These are phyloP conservation scores for Chrysoporthe cubensis DNA, from an alignment of 2,329 filamentous ascomycete species.

Conservation along the genomic window DNA sequence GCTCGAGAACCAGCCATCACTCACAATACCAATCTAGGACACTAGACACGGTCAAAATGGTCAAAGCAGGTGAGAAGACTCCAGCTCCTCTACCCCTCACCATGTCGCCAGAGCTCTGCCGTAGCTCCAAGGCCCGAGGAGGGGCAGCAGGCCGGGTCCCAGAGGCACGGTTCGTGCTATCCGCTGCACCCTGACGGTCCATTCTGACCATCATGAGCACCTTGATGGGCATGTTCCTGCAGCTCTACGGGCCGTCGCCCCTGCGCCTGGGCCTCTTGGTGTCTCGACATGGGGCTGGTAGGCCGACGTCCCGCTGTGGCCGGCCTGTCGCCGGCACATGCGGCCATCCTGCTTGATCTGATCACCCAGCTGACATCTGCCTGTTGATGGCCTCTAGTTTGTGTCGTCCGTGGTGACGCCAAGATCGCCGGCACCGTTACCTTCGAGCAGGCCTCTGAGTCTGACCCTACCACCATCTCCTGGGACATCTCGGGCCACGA, in stretches of 20 bases:
- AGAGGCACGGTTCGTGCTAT: constrained; percentile 11
- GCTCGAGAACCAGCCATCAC: background rate
- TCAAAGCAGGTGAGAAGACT: constrained; percentile 84
- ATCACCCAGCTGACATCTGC: constrained; percentile 19
- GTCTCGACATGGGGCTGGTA: background rate
- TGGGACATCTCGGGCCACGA: constrained; percentile 95
- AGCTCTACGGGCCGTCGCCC: background rate
- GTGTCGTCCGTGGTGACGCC: constrained; percentile 96
- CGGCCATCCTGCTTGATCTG: background rate
- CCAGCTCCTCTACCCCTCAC: constrained; percentile 25
- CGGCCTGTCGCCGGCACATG: background rate
- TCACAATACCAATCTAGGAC: constrained; percentile 32
- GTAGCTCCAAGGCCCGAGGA: constrained; percentile 10
- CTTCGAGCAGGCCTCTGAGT: constrained; percentile 91
- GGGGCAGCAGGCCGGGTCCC: constrained; percentile 47
- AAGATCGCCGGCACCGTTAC: constrained; percentile 91
- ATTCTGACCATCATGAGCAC: constrained; percentile 24
- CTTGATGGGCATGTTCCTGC: constrained; percentile 35
- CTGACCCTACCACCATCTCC: constrained; percentile 79
- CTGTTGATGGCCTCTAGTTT: constrained; percentile 62
- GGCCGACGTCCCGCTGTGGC: background rate
- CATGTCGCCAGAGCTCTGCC: constrained; percentile 29
- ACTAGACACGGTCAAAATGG: constrained; percentile 77
- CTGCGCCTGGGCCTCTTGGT: constrained; percentile 10
- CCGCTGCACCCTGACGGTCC: constrained; percentile 51